Base-by-base conservation (phyloP, 352 stramenopile species). In the Pythium dissimile region DNA sequence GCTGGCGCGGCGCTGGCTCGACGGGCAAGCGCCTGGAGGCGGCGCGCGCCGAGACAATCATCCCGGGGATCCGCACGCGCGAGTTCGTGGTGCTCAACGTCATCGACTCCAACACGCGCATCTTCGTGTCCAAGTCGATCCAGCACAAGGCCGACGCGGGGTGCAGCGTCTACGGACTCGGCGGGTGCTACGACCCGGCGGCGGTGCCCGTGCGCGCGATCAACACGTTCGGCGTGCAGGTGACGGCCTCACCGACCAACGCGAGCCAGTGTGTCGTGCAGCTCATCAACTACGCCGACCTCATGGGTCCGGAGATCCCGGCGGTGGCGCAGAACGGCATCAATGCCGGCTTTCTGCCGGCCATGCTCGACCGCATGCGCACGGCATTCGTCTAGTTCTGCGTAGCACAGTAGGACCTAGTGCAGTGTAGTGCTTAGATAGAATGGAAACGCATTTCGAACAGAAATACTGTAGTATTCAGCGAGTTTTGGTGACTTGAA, bases 81-180 rank as follows among this genome's bases (percentile, higher is more conserved):
- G 60, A 67, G 60, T 67, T 67, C 23, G 47, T 57, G 1, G 54
- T 75, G 43, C 64, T 73, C 37, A 75, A 75, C 45, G 63, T 51
- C 5, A 62, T 67, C 34, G 60, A 67, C 41, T 24, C 24, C 13
- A 23, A 27, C 31, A 31, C 46, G 20, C 45, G 52, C 2, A 31
- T 15, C 9, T 67, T 63, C 27, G 38, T 48, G 10, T 67, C 60
- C 60, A 67, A 67, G 60, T 67, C 60, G 23, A 49, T 67, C 27
- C 51, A 62, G 52, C 59, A 66, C 59, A 31, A 8, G 35, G 31
- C 43, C 38, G 32, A 21, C 6, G 51, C 51, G n/a, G 59, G 59
- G 1, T 16, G 27, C 1, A 62, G 51, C 12, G 13, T 8, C 2
- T 66, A 47, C 21, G 48, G 49, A 3, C 9, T 21, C 16, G n/a